A percentile compares a stretch with the other conserved stretches of the same genome.
Evolutionary conservation across 768 basidiomycete species (phyloP).

Genomic region (Lactarius quietus): DNA sequence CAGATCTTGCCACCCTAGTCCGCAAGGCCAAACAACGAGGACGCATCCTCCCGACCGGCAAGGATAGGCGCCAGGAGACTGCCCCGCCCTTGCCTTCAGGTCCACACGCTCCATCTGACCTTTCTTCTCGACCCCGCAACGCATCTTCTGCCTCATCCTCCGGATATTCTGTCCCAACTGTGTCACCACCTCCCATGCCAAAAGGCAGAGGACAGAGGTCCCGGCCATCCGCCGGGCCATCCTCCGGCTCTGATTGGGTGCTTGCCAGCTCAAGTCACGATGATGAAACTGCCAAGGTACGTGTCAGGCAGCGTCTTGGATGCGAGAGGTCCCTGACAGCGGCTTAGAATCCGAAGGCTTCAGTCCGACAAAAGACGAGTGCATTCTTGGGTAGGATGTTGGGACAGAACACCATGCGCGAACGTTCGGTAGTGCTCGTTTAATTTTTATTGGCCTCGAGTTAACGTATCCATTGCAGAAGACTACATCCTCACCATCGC

Average conservation of each 20-base stretch:
- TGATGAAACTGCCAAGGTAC: constrained; percentile 46
- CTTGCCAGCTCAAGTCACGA: constrained; percentile 44
- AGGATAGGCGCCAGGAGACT: constrained; percentile 37
- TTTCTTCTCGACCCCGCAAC: constrained; percentile 33
- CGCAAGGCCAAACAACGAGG: constrained; percentile 77
- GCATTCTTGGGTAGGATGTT: constrained; percentile 79
- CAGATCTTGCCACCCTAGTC: constrained; percentile 84
- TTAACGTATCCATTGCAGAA: constrained; percentile 24
- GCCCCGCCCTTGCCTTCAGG: constrained; percentile 44
- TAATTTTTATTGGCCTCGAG: constrained; percentile 17
- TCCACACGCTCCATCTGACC: constrained; percentile 11
- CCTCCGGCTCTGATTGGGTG: constrained; percentile 45
- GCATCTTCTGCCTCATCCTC: constrained; percentile 43
- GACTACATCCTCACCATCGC: constrained; percentile 28
- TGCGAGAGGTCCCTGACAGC: constrained; percentile 10
- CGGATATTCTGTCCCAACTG: constrained; percentile 31
- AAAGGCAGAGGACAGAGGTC: constrained; percentile 29
- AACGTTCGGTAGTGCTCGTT: constrained; percentile 56
- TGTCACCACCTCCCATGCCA: constrained; percentile 31
- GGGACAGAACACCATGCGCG: constrained; percentile 59
- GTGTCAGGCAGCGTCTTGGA: constrained; percentile 26
- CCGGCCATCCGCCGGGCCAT: constrained; percentile 18
- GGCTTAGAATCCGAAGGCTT: constrained; percentile 49
- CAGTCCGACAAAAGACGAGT: constrained; percentile 75
- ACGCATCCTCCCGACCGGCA: constrained; percentile 37